Base-by-base conservation (phyloP, 1,284 basidiomycete species). In the Heterobasidion occidentale region DNA sequence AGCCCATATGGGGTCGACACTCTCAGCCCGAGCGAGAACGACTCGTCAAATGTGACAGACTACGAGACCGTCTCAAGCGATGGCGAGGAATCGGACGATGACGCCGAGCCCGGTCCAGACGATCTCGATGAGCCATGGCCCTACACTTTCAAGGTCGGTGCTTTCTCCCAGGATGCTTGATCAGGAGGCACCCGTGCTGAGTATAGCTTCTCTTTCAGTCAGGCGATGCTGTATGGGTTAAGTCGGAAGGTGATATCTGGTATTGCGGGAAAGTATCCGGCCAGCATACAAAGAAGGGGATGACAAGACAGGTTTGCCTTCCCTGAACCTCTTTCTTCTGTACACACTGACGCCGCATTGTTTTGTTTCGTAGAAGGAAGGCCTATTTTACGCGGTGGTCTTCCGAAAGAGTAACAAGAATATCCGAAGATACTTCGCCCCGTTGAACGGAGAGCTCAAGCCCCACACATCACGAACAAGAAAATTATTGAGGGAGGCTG, bases 371-470 rank as follows among this genome's bases (percentile, higher is more conserved):
- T 58, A 78, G 72, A 71, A 72, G 54, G 68, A 78, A 58, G 78
- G 77, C 17, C 62, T 81, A 19, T 80, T 75, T 59, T 84, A 79
- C 65, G 75, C 74, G 35, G 81, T 79, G 50, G 67, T 75, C 52
- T 77, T 74, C 46, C 54, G 55, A 36, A 51, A 55, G 56, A 65
- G 67, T 46, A 63, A 69, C 36, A 73, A 74, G 45, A 36, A 59
- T 15, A 65, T 83, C 38, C 76, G 81, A 47, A 81, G 79, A 62
- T 77, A 77, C 61, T 78, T 81, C 60, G 75, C 82, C 4, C 83
- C 84, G 7, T 66, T 83, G 56, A 79, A 84, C 54, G 83, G 82
- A 36, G 81, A 84, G 58, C 76, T 86, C 59, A 86, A 85, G 64
- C 83, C 83, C 7, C 75, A 86, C 63, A 76, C 64, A 1, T 51